Percentiles rank a stretch among this genome's conserved stretches.
Conservation (phyloP, 1,284 basidiomycete species). For the Veloboletus limbatus region DNA sequence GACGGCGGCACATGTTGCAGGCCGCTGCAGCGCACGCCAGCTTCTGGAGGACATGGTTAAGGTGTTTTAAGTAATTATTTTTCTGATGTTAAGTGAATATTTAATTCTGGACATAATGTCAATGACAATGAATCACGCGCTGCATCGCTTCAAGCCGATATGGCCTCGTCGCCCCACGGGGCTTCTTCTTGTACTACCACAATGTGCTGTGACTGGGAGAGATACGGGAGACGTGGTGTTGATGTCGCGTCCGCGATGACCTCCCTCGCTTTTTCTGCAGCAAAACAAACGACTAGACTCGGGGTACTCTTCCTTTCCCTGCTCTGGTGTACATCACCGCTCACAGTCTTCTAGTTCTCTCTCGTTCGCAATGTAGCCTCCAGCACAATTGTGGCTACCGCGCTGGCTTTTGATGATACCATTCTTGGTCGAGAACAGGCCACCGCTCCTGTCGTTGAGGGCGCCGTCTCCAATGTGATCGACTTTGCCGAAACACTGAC, state of each 20-base stretch:
- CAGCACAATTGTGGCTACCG: conserved; percentile 53
- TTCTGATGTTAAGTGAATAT: conserved; percentile 3
- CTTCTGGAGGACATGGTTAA: conserved; percentile 19
- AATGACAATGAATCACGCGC: conserved; percentile 27
- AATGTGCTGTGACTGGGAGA: conserved; percentile 51
- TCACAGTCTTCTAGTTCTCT: conserved; percentile 49
- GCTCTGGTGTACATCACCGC: not conserved
- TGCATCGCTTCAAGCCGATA: conserved; percentile 9
- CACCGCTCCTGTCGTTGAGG: conserved; percentile 53
- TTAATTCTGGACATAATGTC: conserved; percentile 1
- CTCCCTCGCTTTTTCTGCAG: conserved; percentile 60
- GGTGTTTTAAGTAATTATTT: conserved; percentile 7
- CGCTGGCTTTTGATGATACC: conserved; percentile 58
- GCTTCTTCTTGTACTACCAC: conserved; percentile 3
- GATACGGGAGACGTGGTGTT: conserved; percentile 56
- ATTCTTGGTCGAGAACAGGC: conserved; percentile 59
- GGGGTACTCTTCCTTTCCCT: conserved; percentile 45
- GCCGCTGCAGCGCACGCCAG: conserved; percentile 16
- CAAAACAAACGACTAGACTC: conserved; percentile 63
- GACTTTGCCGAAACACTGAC: conserved; percentile 66
- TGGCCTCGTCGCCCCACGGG: conserved; percentile 21
- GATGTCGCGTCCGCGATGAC: conserved; percentile 63
- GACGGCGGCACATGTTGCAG: not conserved
- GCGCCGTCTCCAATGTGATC: conserved; percentile 59
- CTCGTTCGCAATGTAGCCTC: conserved; percentile 61